Conservation (phyloP, 2,329 filamentous ascomycete species). For the Alternaria arbusti region DNA sequence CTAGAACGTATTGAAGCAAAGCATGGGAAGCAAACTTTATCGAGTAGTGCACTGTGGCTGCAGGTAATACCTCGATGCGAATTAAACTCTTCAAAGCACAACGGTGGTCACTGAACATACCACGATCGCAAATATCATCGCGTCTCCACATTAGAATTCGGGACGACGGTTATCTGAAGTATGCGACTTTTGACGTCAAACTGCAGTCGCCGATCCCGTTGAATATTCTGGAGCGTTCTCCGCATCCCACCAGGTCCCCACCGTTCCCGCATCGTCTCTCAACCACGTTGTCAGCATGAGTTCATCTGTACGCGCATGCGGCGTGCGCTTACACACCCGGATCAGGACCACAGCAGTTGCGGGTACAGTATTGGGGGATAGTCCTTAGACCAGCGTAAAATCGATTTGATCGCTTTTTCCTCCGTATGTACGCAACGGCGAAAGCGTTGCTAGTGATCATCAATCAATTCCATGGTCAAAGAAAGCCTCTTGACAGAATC, state of each 20-base stretch:
- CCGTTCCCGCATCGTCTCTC: not conserved
- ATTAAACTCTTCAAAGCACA: not conserved
- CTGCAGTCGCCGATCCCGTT: not conserved
- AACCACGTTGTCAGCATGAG: not conserved
- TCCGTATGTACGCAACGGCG: not conserved
- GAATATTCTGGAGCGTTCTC: not conserved
- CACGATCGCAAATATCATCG: not conserved
- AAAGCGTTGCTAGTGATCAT: not conserved
- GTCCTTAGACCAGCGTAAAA: not conserved
- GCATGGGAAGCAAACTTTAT: not conserved
- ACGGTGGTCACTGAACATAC: not conserved
- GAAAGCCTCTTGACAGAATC: not conserved
- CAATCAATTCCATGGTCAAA: not conserved
- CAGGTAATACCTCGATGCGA: not conserved
- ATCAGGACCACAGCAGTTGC: not conserved
- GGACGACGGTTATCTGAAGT: not conserved
- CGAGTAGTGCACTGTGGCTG: not conserved
- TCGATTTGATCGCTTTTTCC: not conserved
- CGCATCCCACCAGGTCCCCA: not conserved
- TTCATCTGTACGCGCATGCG: not conserved
- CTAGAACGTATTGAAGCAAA: not conserved
- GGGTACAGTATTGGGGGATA: not conserved
- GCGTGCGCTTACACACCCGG: not conserved
- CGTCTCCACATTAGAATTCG: not conserved
- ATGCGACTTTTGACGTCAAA: constrained; percentile 8